Evolutionary conservation across 179 eudicot species (phyloP).

Genomic region (Kewa caespitosa): DNA sequence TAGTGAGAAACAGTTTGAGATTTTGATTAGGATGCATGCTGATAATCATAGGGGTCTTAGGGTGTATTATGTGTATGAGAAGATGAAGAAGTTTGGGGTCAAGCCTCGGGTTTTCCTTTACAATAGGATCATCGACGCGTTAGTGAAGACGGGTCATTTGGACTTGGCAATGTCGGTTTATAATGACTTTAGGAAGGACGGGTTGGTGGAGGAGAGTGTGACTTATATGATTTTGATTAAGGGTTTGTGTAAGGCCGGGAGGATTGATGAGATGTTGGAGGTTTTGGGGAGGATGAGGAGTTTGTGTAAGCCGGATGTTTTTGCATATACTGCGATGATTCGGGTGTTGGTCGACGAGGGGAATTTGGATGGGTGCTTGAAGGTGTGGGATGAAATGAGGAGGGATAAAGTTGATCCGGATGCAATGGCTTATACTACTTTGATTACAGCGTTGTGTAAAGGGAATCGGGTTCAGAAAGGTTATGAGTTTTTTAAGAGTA

Average conservation of each 20-base stretch:
- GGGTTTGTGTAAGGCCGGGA: slow-evolving; percentile 79
- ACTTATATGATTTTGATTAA: slow-evolving; percentile 85
- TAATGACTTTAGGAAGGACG: slow-evolving; percentile 71
- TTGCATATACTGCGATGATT: slow-evolving; percentile 90
- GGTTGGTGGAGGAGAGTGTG: slow-evolving; percentile 72
- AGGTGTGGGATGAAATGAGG: slow-evolving; percentile 87
- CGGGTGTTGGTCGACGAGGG: slow-evolving; percentile 61
- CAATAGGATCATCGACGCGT: slow-evolving; percentile 79
- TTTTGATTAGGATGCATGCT: slow-evolving; percentile 86
- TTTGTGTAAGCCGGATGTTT: slow-evolving; percentile 83
- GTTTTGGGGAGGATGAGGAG: slow-evolving; percentile 70
- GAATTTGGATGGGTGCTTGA: slow-evolving; percentile 78
- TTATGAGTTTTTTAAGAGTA: slow-evolving; percentile 68
- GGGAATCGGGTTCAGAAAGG: slow-evolving; percentile 59
- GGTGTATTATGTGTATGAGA: slow-evolving; percentile 85
- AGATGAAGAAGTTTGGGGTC: slow-evolving; percentile 88
- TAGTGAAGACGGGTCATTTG: slow-evolving; percentile 72
- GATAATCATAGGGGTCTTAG: slow-evolving; percentile 83
- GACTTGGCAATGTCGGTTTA: slow-evolving; percentile 85
- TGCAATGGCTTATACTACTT: slow-evolving; percentile 81
- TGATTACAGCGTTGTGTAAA: slow-evolving; percentile 68
- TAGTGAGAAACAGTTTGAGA: slow-evolving; percentile 91
- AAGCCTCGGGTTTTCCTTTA: slow-evolving; percentile 76
- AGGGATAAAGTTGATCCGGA: slow-evolving; percentile 73
- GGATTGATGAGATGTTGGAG: slow-evolving; percentile 54